Evolutionary conservation across 495 filamentous ascomycete genomes (phyloP), one percentile per base, ranked within the genome.

Genomic region (Jackrogersella minutella): DNA sequence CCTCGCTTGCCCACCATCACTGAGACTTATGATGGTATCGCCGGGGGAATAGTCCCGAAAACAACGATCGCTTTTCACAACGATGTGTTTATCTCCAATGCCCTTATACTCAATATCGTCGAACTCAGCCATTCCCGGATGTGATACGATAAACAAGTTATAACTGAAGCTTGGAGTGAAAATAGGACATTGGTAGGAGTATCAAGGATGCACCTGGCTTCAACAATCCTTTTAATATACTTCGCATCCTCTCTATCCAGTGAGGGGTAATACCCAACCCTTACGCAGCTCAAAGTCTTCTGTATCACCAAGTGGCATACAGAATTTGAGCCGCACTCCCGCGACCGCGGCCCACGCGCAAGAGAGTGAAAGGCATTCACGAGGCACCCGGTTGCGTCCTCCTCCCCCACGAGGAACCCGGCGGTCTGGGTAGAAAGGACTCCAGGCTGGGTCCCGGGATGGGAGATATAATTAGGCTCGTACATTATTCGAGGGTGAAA

Each of bases 21-120:
- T 43, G n/a, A 69, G 28, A 17, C 61, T 64, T 26, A 69, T 44
- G 10, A 52, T n/a, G 0, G 55, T 69, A 14, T 53, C 60, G 28
- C 49, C 26, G 2, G 60, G 60, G 9, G 66, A 64, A 56, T 60
- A 58, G 10, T 69, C 66, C 31, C 61, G 60, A 51, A 69, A 64
- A 14, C 59, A 68, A 3, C 55, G 60, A 21, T 64, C 66, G 19
- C 60, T 64, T 58, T 49, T 37, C 33, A 68, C 54, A n/a, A 7
- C 10, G 28, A 68, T 55, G 3, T 60, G 24, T 11, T 41, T 33
- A 13, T 43, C 56, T 19, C 66, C 55, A 34, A 57, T 34, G 10
- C 66, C 60, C 41, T 56, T 36, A 5, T 56, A 64, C 34, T 69
- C 60, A 19, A 64, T 64, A 17, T 64, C 60, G 16, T 69, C 46